Conservation (phyloP, 345 rosid genomes). For the Hypericum perforatum region DNA sequence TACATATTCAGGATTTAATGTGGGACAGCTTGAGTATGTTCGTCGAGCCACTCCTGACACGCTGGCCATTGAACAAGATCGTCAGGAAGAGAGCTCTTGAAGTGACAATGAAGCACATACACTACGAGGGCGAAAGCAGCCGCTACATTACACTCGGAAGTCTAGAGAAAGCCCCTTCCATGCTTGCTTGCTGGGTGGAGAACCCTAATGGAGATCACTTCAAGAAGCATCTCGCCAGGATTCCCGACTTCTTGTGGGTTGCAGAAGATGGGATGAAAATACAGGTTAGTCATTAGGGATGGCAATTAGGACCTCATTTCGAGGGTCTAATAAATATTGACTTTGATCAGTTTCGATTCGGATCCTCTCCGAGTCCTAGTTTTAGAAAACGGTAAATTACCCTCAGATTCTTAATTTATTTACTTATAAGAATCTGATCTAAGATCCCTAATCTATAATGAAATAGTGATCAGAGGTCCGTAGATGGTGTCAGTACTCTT, state of each 20-base stretch:
- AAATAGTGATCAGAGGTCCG: too few species aligned
- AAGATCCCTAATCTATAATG: too few species aligned
- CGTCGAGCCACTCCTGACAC: constrained; percentile 3
- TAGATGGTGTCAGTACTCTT: too few species aligned
- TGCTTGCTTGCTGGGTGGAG: constrained; percentile 38
- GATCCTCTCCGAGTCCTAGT: too few species aligned
- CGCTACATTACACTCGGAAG: constrained; percentile 31
- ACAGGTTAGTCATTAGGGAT: constrained; percentile 31
- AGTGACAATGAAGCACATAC: constrained; percentile 15
- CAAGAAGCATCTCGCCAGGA: constrained; percentile 72
- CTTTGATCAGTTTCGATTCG: too few species aligned
- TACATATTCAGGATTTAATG: constrained; percentile 10
- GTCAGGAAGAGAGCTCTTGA: constrained; percentile 12
- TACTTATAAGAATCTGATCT: too few species aligned
- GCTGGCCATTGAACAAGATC: constrained; percentile 14
- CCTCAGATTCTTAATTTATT: too few species aligned
- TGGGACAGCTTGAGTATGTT: constrained; percentile 11
- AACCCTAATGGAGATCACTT: constrained; percentile 37
- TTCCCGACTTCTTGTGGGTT: constrained; percentile 74
- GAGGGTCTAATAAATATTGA: too few species aligned
- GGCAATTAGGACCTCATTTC: too few species aligned
- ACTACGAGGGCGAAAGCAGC: constrained; percentile 26
- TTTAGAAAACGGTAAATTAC: too few species aligned
- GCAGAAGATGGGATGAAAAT: constrained; percentile 96
- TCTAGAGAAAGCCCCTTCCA: constrained; percentile 24